A percentile compares a stretch with the other conserved stretches of the same genome.
Conservation (phyloP, 1,139 yeast genomes). For the Yamadazyma siamensis region DNA sequence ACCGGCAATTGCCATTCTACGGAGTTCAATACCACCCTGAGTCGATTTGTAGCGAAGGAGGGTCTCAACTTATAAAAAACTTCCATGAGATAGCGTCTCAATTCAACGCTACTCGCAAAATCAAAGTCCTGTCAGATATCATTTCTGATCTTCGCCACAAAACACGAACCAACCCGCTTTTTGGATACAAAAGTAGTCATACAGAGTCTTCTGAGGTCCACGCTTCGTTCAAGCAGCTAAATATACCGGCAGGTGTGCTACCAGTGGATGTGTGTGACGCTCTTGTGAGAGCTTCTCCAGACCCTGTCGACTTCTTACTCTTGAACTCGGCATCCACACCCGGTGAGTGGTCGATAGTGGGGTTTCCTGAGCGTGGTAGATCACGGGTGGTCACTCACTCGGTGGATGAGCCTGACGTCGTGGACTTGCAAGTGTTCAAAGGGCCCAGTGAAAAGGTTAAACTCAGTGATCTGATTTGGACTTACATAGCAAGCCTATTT, state of each 20-base stretch:
- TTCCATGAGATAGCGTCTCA: constrained; percentile 55
- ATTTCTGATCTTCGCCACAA: constrained; percentile 4
- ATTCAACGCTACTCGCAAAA: constrained; percentile 23
- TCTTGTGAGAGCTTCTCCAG: constrained; percentile 14
- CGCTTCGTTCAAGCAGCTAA: constrained; percentile 8
- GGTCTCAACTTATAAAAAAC: constrained; percentile 55
- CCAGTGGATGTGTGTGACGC: constrained; percentile 53
- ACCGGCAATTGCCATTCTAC: constrained; percentile 61
- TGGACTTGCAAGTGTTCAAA: constrained; percentile 6
- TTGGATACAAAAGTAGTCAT: constrained; percentile 6
- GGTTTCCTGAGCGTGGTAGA: constrained; percentile 51
- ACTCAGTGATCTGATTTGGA: constrained; percentile 18
- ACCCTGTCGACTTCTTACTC: constrained; percentile 44
- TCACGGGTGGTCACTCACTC: constrained; percentile 71
- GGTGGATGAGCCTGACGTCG: constrained; percentile 30
- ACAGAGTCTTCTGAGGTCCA: constrained; percentile 1
- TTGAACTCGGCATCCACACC: constrained; percentile 76
- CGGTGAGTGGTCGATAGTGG: constrained; percentile 86
- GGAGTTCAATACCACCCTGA: constrained; percentile 99
- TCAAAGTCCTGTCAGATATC: not conserved
- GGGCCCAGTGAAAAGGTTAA: constrained; percentile 8
- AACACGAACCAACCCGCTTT: constrained; percentile 9
- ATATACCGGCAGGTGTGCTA: constrained; percentile 11
- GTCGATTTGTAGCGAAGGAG: constrained; percentile 77
- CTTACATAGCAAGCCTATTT: constrained; percentile 21